Evolutionary conservation across 208 protist species (phyloP), one percentile per base, ranked within the genome.

Genomic region (Trypanosoma lewisi): DNA sequence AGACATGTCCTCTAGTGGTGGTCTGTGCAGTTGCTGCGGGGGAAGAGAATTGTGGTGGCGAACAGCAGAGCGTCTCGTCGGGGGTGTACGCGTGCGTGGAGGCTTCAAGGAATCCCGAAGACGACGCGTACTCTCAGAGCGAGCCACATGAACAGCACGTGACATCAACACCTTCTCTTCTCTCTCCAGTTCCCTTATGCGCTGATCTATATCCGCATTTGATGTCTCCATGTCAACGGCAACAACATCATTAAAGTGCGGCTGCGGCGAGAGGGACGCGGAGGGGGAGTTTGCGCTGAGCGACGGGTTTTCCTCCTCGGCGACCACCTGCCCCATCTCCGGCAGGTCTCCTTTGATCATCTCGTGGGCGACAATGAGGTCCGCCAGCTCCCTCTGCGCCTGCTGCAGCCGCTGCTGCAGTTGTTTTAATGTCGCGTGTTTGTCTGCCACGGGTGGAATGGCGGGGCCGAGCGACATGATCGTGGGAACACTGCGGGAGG

Each of bases 311-410:
- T 31, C 58, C 36, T 49, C 62, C 21, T 1, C 56, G 0, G 48
- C 34, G 2, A n/a, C 37, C 44, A 8, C 30, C 31, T 12, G 30
- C 30, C 37, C 41, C 34, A 65, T 12, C 16, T 65, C 51, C 11
- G 62, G 78, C 4, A 93, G 62, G 59, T 93, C 87, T 12, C 83
- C 87, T 8, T 75, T 75, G 55, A 93, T 83, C 76, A 93, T 86
- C 47, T 82, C 81, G 50, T 87, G 82, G 5, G 87, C 87, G 11
- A 73, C 58, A 59, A 77, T 82, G n/a, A 93, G 75, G 49, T 93
- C 83, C 7, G 68, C 67, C 31, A 89, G 55, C 63, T 89, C 84
- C 31, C 62, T 56, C 16, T 74, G 75, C 12, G 75, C 73, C 47
- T 82, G 49, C 14, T 59, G 55, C 3, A 89, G 63, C 6, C 55